Base-by-base conservation (phyloP, 257 asterid genomes). In the Scutellaria barbata region DNA sequence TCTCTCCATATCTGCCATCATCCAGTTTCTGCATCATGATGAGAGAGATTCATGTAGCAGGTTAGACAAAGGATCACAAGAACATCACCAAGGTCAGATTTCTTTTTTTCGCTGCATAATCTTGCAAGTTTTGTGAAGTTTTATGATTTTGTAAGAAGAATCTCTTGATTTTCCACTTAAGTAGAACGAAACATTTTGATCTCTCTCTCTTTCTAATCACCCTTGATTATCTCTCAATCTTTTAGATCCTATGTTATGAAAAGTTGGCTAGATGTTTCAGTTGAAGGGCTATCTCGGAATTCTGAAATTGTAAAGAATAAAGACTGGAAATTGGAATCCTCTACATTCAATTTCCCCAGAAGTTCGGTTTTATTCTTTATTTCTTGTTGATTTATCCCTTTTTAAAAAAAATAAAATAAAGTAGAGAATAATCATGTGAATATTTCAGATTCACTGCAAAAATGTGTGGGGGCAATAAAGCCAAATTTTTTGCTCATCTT, bases 401-500 rank as follows among this genome's bases (percentile, higher is more conserved):
- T 42, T 42, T 42, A 46, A 16, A 22, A 22, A 22, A 22, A 22
- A 22, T n/a, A 22, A 22, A 22, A 16, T 8, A 52, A 52, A 52
- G 8, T 17, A 17, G 8, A 52, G 33, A 52, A 18, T 52, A 52
- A 52, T 22, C 59, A 5, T 66, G 35, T 46, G 40, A 53, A 8
- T 30, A 2, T 37, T 20, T 65, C 8, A 51, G 65, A 41, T 69
- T 64, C 1, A 63, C 63, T n/a, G n/a, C n/a, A 60, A 33, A 57
- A 59, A 11, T 45, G 68, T 58, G 71, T 69, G 62, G 66, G 73
- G 47, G 59, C 63, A 60, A 71, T 42, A 50, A 25, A 74, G 66
- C 68, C 74, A 63, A 74, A 60, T 10, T 43, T 53, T n/a, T 41
- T 76, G 84, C 76, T 74, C 77, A 71, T 47, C 84, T 85, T 82